Conservation (phyloP, 192 early-diverging fungal genomes). For the Haplosporangium gracile region DNA sequence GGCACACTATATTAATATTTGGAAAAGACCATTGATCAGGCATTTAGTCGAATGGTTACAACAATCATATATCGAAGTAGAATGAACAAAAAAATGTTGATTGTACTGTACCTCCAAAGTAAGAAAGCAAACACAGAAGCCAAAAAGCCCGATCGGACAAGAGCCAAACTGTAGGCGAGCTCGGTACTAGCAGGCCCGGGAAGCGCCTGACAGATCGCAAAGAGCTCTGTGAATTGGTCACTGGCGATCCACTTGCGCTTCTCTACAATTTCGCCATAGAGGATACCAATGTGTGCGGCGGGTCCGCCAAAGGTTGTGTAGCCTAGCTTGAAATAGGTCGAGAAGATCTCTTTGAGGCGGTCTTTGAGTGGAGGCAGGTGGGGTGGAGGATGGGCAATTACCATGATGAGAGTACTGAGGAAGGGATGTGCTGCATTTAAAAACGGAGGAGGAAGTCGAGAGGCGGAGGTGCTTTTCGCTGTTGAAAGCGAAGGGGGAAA, state of each 20-base stretch:
- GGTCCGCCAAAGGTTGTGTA: slow-evolving; percentile 76
- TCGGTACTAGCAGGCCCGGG: slow-evolving; percentile 72
- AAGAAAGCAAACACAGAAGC: slow-evolving; percentile 64
- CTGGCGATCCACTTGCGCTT: slow-evolving; percentile 67
- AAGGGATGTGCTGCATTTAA: background rate
- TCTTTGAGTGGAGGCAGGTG: slow-evolving; percentile 27
- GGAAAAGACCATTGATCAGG: background rate
- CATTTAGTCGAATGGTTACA: too few relatives aligned
- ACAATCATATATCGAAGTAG: too few relatives aligned
- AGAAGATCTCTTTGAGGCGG: slow-evolving; percentile 30
- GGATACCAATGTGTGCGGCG: slow-evolving; percentile 68
- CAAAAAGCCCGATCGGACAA: slow-evolving; percentile 64
- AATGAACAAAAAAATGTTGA: too few relatives aligned
- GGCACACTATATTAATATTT: slow-evolving; percentile 54
- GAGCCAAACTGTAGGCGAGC: slow-evolving; percentile 64
- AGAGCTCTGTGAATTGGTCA: slow-evolving; percentile 72
- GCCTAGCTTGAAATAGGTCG: slow-evolving; percentile 62
- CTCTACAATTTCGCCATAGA: slow-evolving; percentile 68
- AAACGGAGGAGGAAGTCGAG: background rate
- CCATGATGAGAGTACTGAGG: background rate
- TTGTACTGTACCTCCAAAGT: slow-evolving; percentile 61
- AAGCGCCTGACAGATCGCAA: slow-evolving; percentile 72
- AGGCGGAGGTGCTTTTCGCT: too few relatives aligned
- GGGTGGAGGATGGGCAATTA: background rate
- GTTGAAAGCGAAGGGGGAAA: background rate